Percentiles rank a stretch among this genome's conserved stretches.
These are phyloP conservation scores for Nakazawaea anatomiae DNA, from an alignment of 805 yeast species.

Conservation along the genomic window DNA sequence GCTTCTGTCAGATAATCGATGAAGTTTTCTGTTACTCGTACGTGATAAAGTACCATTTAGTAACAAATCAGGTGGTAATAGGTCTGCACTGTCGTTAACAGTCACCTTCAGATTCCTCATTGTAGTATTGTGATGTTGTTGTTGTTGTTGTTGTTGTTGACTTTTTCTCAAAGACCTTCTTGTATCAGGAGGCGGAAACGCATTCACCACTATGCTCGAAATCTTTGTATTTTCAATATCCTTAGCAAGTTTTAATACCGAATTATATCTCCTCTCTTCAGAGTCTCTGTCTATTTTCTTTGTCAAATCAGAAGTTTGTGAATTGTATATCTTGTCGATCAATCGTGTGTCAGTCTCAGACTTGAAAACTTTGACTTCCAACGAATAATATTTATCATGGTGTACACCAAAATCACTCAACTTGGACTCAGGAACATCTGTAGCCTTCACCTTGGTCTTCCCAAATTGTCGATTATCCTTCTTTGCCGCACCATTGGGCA, in stretches of 20 bases:
- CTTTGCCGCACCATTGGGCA: constrained; percentile 30
- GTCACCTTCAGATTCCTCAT: neutral
- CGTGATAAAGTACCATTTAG: neutral
- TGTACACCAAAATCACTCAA: constrained; percentile 66
- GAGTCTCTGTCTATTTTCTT: neutral
- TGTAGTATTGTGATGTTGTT: neutral
- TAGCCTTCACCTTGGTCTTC: constrained; percentile 7
- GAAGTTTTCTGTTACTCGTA: neutral
- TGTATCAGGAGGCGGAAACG: neutral
- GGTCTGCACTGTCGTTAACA: neutral
- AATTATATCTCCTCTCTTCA: neutral
- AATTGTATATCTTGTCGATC: constrained; percentile 1
- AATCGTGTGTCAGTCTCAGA: constrained; percentile 44
- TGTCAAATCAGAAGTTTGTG: constrained; percentile 20
- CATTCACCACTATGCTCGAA: constrained; percentile 2
- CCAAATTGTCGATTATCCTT: constrained; percentile 13
- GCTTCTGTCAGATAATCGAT: neutral
- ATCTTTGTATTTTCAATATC: constrained; percentile 1
- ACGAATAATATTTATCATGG: constrained; percentile 60
- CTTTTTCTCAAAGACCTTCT: neutral
- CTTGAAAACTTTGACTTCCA: constrained; percentile 56
- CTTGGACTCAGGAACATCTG: constrained; percentile 41
- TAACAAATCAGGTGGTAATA: neutral
- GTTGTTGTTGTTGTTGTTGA: neutral
- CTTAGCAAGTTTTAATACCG: neutral